These are phyloP conservation scores for Bocquillonia castaneifolia DNA, from an alignment of 441 rosid species.

Conservation along the genomic window DNA sequence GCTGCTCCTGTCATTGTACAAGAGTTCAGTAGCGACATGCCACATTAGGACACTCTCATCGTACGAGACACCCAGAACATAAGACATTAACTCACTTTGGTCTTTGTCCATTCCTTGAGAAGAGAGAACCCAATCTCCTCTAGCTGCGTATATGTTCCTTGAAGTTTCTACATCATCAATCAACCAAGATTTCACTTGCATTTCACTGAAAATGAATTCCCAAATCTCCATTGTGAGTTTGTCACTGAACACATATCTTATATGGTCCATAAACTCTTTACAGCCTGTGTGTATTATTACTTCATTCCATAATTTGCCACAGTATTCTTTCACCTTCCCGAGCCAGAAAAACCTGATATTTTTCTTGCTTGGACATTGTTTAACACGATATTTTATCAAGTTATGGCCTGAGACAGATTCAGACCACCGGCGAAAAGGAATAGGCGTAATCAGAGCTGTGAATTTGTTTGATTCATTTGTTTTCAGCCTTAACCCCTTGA, in stretches of 20 bases:
- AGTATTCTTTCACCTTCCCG: constrained; percentile 13
- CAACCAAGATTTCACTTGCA: constrained; percentile 33
- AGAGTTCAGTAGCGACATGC: constrained; percentile 63
- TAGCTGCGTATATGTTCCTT: constrained; percentile 39
- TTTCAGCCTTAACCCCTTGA: background rate
- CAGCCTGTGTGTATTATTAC: too few species aligned
- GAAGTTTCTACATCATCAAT: constrained; percentile 40
- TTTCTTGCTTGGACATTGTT: background rate
- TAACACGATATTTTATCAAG: constrained; percentile 28
- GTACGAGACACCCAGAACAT: constrained; percentile 33
- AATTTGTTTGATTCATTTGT: background rate
- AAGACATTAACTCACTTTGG: constrained; percentile 21
- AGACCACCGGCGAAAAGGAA: constrained; percentile 27
- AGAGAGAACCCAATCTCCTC: constrained; percentile 49
- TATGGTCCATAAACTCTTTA: constrained; percentile 35
- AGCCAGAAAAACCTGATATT: background rate
- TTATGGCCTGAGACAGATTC: constrained; percentile 22
- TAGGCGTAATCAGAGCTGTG: background rate
- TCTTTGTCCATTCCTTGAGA: constrained; percentile 20
- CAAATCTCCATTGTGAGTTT: constrained; percentile 43
- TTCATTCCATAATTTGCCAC: too few species aligned
- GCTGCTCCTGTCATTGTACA: constrained; percentile 27
- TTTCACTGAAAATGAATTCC: constrained; percentile 37
- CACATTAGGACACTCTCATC: constrained; percentile 61
- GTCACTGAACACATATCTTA: constrained; percentile 28